Evolutionary conservation across 768 basidiomycete genomes (phyloP).

Genomic region (Lyophyllum shimeji): DNA sequence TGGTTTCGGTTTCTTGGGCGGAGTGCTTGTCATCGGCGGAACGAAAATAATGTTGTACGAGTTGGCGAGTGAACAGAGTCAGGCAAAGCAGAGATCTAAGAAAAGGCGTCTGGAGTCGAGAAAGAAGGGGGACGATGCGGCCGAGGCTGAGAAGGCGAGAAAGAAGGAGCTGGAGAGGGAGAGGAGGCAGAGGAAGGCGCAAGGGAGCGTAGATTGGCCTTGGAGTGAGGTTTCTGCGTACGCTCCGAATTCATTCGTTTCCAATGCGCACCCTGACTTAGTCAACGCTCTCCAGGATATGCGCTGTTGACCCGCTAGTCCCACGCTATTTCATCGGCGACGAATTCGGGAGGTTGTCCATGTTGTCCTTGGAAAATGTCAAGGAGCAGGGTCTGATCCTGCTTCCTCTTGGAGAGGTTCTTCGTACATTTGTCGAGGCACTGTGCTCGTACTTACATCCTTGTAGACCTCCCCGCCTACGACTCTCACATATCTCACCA

Average conservation of each 20-base stretch:
- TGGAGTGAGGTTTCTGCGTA: slow-evolving; percentile 75
- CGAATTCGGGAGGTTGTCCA: slow-evolving; percentile 63
- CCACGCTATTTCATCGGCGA: slow-evolving; percentile 66
- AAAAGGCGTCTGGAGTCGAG: slow-evolving; percentile 50
- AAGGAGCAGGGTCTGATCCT: slow-evolving; percentile 47
- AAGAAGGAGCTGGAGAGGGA: slow-evolving; percentile 60
- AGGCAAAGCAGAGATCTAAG: slow-evolving; percentile 56
- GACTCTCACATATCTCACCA: slow-evolving; percentile 68
- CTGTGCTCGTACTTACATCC: background rate
- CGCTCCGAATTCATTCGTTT: slow-evolving; percentile 9
- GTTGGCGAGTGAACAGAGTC: slow-evolving; percentile 42
- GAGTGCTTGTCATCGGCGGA: slow-evolving; percentile 70
- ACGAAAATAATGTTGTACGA: slow-evolving; percentile 64
- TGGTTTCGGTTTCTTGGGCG: slow-evolving; percentile 52
- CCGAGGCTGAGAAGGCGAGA: slow-evolving; percentile 44
- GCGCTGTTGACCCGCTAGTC: slow-evolving; percentile 44
- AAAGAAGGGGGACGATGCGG: slow-evolving; percentile 44
- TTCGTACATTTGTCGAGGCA: slow-evolving; percentile 7
- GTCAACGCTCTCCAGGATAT: slow-evolving; percentile 35
- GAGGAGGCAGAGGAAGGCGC: slow-evolving; percentile 51
- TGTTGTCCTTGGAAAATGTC: slow-evolving; percentile 55
- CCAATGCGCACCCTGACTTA: background rate
- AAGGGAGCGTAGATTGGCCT: slow-evolving; percentile 66
- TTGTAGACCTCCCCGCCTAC: slow-evolving; percentile 68
- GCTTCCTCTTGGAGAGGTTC: slow-evolving; percentile 72